Percentiles rank a stretch among this genome's conserved stretches.
Conservation (phyloP, 441 rosid genomes). For the Eutrema salsugineum region DNA sequence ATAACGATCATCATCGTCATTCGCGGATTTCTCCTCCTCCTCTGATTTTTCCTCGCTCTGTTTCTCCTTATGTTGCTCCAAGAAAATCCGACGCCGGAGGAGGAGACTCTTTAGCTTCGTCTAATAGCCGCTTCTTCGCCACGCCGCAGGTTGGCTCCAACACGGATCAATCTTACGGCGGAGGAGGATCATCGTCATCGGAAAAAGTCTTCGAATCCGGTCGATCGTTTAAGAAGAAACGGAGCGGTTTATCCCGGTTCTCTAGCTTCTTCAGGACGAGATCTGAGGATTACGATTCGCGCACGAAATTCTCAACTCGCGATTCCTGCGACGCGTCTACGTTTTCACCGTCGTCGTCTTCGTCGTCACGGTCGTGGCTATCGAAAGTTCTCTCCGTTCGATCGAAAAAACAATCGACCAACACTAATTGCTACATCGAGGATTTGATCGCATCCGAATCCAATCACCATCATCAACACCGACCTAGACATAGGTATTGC, state of each 20-base stretch:
- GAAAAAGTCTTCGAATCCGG: slow-evolving; percentile 14
- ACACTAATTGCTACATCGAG: slow-evolving; percentile 15
- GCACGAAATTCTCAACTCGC: not conserved
- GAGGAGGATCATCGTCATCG: slow-evolving; percentile 15
- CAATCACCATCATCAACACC: slow-evolving; percentile 8
- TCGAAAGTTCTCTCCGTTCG: slow-evolving; percentile 42
- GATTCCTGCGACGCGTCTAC: slow-evolving; percentile 25
- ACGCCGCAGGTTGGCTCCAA: slow-evolving; percentile 65
- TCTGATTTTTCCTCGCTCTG: slow-evolving; percentile 68
- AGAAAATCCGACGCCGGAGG: slow-evolving; percentile 47
- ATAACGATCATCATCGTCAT: slow-evolving; percentile 25
- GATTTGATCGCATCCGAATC: slow-evolving; percentile 9
- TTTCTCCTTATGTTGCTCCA: slow-evolving; percentile 66
- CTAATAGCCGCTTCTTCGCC: slow-evolving; percentile 37
- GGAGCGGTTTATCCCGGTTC: slow-evolving; percentile 37
- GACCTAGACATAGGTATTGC: slow-evolving; percentile 25
- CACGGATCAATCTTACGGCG: slow-evolving; percentile 1
- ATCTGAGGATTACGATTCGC: slow-evolving; percentile 45
- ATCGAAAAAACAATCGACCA: slow-evolving; percentile 30
- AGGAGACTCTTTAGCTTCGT: not conserved
- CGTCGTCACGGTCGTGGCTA: slow-evolving; percentile 52
- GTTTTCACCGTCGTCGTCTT: slow-evolving; percentile 31
- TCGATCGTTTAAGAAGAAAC: slow-evolving; percentile 31
- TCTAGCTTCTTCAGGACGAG: slow-evolving; percentile 51
- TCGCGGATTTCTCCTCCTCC: slow-evolving; percentile 35